A percentile compares a stretch with the other conserved stretches of the same genome.
Conservation (phyloP, 2,329 filamentous ascomycete species). For the Ascochyta viciae-villosae region DNA sequence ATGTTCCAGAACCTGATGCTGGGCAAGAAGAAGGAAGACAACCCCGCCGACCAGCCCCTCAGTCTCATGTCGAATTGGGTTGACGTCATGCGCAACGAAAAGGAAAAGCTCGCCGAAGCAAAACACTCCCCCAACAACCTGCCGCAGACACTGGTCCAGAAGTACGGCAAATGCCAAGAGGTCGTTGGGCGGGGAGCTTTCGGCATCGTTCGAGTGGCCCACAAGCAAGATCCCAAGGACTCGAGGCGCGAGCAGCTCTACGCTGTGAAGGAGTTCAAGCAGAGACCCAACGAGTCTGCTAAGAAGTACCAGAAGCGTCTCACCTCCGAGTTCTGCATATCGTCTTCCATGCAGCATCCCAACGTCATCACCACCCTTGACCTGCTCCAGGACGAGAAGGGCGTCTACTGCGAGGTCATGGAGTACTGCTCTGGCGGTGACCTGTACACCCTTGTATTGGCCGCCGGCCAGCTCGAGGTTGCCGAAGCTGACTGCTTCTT, state of each 20-base stretch:
- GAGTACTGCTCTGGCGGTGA: slow-evolving; percentile 98
- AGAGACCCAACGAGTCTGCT: slow-evolving; percentile 89
- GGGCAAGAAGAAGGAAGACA: slow-evolving; percentile 79
- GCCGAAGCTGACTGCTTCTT: slow-evolving; percentile 97
- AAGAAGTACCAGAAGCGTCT: slow-evolving; percentile 98
- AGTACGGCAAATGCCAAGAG: slow-evolving; percentile 98
- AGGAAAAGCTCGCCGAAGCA: slow-evolving; percentile 75
- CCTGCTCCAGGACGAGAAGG: slow-evolving; percentile 92
- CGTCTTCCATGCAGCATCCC: slow-evolving; percentile 92
- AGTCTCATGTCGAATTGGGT: slow-evolving; percentile 97
- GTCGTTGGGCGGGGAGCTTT: slow-evolving; percentile 95
- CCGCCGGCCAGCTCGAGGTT: slow-evolving; percentile 89
- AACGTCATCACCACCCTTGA: slow-evolving; percentile 99
- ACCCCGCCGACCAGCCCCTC: slow-evolving; percentile 76
- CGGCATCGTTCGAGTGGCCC: slow-evolving; percentile 95
- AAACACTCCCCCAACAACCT: slow-evolving; percentile 79
- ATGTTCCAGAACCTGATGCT: slow-evolving; percentile 85
- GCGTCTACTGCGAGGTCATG: slow-evolving; percentile 99
- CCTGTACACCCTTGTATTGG: slow-evolving; percentile 89
- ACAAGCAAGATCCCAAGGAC: slow-evolving; percentile 88
- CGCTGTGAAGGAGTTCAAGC: slow-evolving; percentile 97
- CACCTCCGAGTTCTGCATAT: slow-evolving; percentile 98
- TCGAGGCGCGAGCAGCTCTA: slow-evolving; percentile 84
- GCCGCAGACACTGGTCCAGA: slow-evolving; percentile 84
- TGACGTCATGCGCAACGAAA: slow-evolving; percentile 88